phyloP scores from a whole-genome alignment of 768 basidiomycete genomes.

The Psilocybe azurescens region DNA sequence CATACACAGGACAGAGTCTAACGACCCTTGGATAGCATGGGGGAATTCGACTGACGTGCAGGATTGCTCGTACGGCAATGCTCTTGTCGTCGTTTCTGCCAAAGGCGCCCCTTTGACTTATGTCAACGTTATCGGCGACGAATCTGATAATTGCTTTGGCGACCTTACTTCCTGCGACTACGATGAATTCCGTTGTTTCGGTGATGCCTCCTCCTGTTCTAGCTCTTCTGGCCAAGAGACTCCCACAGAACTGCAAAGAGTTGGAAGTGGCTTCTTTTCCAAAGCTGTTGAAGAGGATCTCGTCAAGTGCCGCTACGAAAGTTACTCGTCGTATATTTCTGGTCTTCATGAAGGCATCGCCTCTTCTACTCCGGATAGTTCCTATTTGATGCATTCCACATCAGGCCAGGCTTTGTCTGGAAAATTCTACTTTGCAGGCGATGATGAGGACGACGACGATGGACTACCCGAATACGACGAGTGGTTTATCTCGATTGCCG shows the following conservation, averaged over 20 bases:
- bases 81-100: conserved; percentile 12
- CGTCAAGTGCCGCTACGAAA: not conserved
- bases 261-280: conserved; percentile 22
- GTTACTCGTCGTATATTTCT: not conserved
- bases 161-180: not conserved
- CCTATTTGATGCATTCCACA: not conserved
- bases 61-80: conserved; percentile 6
- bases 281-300: conserved; percentile 10
- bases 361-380: not conserved
- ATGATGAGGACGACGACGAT: conserved; percentile 29
- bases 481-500: conserved; percentile 39
- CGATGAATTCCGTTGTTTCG: not conserved
- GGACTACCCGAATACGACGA: conserved; percentile 46
- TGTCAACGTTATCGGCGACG: not conserved
- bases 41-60: conserved; percentile 14
- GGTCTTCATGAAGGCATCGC: not conserved
- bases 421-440: conserved; percentile 22
- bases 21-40: conserved; percentile 10
- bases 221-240: conserved; percentile 25
- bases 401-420: not conserved
- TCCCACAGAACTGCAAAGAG: conserved; percentile 22
- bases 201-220: conserved; percentile 2
- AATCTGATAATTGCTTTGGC: not conserved
- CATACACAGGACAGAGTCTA: conserved; percentile 19
- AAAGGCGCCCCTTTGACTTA: not conserved